These are phyloP conservation scores for Pythium chondricola DNA, from an alignment of 352 stramenopile species.

Conservation along the genomic window DNA sequence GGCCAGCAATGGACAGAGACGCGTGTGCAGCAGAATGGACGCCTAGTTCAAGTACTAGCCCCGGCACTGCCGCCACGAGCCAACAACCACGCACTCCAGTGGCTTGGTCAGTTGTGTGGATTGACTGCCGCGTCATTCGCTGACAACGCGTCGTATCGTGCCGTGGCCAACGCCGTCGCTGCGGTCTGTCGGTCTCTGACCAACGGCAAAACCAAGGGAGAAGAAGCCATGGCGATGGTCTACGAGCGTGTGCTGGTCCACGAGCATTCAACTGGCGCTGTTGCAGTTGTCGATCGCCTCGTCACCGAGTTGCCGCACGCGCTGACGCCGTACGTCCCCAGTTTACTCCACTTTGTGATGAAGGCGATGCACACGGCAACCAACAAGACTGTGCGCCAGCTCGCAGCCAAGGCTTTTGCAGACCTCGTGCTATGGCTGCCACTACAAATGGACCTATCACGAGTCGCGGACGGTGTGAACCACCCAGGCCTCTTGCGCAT, in stretches of 20 bases:
- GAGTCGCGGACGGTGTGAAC: not conserved
- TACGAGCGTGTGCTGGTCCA: not conserved
- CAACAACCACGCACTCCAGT: conserved; percentile 31
- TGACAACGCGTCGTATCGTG: conserved; percentile 19
- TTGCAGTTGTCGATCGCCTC: conserved; percentile 56
- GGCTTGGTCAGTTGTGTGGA: conserved; percentile 29
- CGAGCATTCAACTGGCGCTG: conserved; percentile 21
- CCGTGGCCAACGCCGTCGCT: conserved; percentile 37
- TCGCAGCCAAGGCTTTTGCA: conserved; percentile 60
- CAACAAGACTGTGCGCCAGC: conserved; percentile 27
- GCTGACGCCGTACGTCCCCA: conserved; percentile 56
- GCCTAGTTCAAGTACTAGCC: conserved; percentile 37
- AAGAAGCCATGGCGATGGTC: not conserved
- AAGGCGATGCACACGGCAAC: conserved; percentile 48
- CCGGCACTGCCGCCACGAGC: conserved; percentile 22
- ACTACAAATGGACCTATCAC: conserved; percentile 63
- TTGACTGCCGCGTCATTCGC: conserved; percentile 24
- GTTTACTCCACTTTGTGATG: conserved; percentile 66
- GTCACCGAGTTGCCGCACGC: conserved; percentile 24
- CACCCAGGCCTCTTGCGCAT: conserved; percentile 15
- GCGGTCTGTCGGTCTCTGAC: conserved; percentile 18
- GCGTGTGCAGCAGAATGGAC: conserved; percentile 40
- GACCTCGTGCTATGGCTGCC: conserved; percentile 64
- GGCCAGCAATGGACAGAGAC: conserved; percentile 21
- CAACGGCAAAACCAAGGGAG: too few relatives aligned